A percentile compares a stretch with the other conserved stretches of the same genome.
phyloP scores from a whole-genome alignment of 495 filamentous ascomycete species.

The Endocarpon pusillum region DNA sequence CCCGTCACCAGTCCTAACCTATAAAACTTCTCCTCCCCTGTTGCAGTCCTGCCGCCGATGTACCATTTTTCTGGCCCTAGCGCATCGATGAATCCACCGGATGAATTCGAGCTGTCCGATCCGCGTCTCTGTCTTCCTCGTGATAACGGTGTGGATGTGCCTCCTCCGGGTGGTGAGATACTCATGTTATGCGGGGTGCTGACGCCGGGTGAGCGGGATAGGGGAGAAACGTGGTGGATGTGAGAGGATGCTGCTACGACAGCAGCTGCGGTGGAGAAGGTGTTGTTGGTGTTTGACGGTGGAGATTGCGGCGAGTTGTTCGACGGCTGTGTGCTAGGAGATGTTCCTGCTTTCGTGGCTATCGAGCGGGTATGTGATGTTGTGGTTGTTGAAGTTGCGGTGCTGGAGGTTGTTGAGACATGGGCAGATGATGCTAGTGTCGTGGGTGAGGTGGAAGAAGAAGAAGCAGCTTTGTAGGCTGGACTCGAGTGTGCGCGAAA shows the following conservation, averaged over 20 bases:
- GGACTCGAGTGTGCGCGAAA: constrained; percentile 45
- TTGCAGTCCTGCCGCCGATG: constrained; percentile 71
- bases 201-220: constrained; percentile 6
- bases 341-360: constrained; percentile 21
- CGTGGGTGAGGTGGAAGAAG: constrained; percentile 13
- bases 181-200: constrained; percentile 23
- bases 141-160: constrained; percentile 24
- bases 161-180: constrained; percentile 18
- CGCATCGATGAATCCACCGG: constrained; percentile 50
- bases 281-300: constrained; percentile 5
- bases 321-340: constrained; percentile 6
- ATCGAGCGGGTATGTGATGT: constrained; percentile 17
- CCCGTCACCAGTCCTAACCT: constrained; percentile 46
- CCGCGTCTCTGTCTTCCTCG: constrained; percentile 45
- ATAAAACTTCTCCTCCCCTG: constrained; percentile 77
- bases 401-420: constrained; percentile 21
- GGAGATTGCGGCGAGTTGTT: constrained; percentile 10
- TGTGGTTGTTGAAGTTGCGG: constrained; percentile 5
- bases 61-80: constrained; percentile 71
- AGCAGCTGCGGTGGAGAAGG: constrained; percentile 18
- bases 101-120: constrained; percentile 58
- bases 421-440: constrained; percentile 15
- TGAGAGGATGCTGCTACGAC: constrained; percentile 19
- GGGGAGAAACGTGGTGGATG: constrained; percentile 7
- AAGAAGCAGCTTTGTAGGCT: constrained; percentile 26